Evolutionary conservation across 1,284 basidiomycete genomes (phyloP).

Genomic region (Papiliotrema flavescens): DNA sequence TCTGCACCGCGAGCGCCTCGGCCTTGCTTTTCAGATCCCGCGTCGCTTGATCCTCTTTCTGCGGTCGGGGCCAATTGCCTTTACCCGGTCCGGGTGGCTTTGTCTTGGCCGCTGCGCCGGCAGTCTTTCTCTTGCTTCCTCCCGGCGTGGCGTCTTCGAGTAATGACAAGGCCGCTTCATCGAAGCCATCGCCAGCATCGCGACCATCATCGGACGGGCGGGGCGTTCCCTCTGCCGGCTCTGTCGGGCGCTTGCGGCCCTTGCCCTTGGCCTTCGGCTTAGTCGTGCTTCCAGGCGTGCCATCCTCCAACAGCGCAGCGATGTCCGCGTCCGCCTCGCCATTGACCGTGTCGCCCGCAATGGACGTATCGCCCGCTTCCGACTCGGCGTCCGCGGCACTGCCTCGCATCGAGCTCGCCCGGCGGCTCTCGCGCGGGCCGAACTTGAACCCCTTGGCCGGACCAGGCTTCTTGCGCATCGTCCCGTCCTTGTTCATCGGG

Average conservation of each 20-base stretch:
- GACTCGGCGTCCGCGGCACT: constrained; percentile 16
- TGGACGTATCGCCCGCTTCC: constrained; percentile 23
- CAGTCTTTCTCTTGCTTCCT: constrained; percentile 14
- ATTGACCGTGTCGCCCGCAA: constrained; percentile 14
- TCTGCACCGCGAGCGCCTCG: constrained; percentile 14
- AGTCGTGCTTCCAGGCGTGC: constrained; percentile 3
- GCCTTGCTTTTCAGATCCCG: constrained; percentile 18
- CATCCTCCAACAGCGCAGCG: constrained; percentile 23
- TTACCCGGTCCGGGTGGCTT: constrained; percentile 41
- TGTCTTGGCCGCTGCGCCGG: too few species aligned
- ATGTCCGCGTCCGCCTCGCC: constrained; percentile 43
- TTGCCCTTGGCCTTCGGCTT: constrained; percentile 22
- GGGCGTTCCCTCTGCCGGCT: constrained; percentile 12
- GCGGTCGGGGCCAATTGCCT: constrained; percentile 35
- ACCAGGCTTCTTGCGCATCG: constrained; percentile 46
- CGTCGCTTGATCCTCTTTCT: constrained; percentile 20
- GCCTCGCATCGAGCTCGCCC: constrained; percentile 6
- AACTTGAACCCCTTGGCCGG: constrained; percentile 38
- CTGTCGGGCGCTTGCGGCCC: constrained; percentile 10
- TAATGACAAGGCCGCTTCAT: background rate
- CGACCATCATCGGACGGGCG: constrained; percentile 13
- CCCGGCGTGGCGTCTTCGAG: constrained; percentile 2
- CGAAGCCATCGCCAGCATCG: constrained; percentile 12
- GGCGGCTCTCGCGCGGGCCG: background rate
- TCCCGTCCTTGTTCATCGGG: constrained; percentile 44